A percentile compares a stretch with the other conserved stretches of the same genome.
Conservation (phyloP, 2,329 filamentous ascomycete species). For the Coniochaeta sp. region DNA sequence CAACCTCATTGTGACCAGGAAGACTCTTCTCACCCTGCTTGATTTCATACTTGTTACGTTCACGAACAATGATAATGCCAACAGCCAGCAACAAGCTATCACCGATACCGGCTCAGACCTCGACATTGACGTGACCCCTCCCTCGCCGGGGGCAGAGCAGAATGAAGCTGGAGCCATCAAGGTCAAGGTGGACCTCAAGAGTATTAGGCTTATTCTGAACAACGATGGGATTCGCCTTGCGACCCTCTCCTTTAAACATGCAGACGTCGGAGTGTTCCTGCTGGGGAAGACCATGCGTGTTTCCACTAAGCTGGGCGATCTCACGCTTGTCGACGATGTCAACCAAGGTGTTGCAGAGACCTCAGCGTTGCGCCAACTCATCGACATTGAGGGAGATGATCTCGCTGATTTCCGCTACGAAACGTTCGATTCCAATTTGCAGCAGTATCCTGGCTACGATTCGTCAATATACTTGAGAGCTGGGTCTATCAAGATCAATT, state of each 20-base stretch:
- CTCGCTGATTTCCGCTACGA: constrained; percentile 96
- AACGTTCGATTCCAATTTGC: constrained; percentile 73
- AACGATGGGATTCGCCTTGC: constrained; percentile 95
- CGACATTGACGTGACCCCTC: constrained; percentile 28
- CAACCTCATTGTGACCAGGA: constrained; percentile 88
- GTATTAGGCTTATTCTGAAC: constrained; percentile 89
- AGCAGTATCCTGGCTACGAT: constrained; percentile 87
- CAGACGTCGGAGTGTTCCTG: constrained; percentile 84
- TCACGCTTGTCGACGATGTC: constrained; percentile 87
- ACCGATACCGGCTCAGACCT: constrained; percentile 29
- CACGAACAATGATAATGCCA: constrained; percentile 45
- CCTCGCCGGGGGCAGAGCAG: constrained; percentile 24
- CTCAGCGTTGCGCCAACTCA: constrained; percentile 75
- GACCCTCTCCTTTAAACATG: constrained; percentile 85
- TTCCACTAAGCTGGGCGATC: constrained; percentile 75
- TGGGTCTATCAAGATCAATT: constrained; percentile 94
- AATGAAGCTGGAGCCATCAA: constrained; percentile 68
- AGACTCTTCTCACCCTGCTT: constrained; percentile 81
- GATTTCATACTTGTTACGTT: constrained; percentile 96
- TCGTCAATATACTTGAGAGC: constrained; percentile 85
- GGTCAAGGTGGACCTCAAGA: constrained; percentile 89
- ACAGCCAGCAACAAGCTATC: constrained; percentile 24
- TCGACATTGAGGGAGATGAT: constrained; percentile 93
- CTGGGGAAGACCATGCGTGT: constrained; percentile 81
- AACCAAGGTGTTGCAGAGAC: constrained; percentile 79